These are phyloP conservation scores for Murraya koenigii DNA, from an alignment of 345 rosid genomes.

Conservation along the genomic window DNA sequence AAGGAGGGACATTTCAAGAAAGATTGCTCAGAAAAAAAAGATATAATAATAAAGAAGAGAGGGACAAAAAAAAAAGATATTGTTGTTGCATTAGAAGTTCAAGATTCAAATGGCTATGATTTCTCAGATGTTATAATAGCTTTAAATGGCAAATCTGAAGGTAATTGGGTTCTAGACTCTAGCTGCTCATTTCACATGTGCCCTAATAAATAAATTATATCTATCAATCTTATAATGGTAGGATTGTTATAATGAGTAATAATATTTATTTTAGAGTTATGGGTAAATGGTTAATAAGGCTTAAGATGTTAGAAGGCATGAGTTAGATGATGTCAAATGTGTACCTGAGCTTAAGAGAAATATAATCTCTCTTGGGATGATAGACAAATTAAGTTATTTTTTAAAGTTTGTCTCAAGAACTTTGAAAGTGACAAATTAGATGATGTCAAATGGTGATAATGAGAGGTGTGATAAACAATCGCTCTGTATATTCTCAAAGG, in stretches of 20 bases:
- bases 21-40: not conserved
- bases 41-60: not conserved
- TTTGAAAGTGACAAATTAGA: not conserved
- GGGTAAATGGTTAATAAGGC: not conserved
- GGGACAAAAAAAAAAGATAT: not conserved
- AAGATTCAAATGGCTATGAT: not conserved
- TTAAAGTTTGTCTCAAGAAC: not conserved
- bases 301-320: not conserved
- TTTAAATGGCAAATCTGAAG: fast-evolving
- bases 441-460: not conserved
- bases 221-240: not conserved
- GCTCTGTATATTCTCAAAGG: not conserved
- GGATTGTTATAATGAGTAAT: not conserved
- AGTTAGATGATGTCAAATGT: not conserved
- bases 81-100: not conserved
- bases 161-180: not conserved
- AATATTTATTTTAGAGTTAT: no score
- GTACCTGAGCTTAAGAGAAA: not conserved
- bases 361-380: not conserved
- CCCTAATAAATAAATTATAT: no score
- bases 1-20: not conserved
- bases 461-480: not conserved
- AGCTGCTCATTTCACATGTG: no score
- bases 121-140: not conserved
- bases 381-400: not conserved